Base-by-base conservation (phyloP, 148 eudicot species). In the Limonium bicolor region DNA sequence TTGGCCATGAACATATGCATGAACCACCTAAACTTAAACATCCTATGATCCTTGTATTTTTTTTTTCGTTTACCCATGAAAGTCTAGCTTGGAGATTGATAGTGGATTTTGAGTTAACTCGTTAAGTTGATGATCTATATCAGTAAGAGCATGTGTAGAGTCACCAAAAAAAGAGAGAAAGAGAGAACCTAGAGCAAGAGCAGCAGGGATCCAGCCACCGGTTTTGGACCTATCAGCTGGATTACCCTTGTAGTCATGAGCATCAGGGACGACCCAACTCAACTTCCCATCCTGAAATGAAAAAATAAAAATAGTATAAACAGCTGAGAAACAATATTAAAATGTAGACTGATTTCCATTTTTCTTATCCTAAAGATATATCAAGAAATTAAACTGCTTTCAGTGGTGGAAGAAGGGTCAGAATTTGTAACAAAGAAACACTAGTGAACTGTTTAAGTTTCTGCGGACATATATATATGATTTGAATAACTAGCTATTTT, bases 171-270 rank as follows among this genome's bases (percentile, higher is more conserved):
- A 40, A 22, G 6, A 1, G 4, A 16, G 33, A n/a, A 14, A 15
- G 44, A 32, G 41, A 52, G 11, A 45, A 85, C 95, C 92, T 57
- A 85, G 56, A 22, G 80, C 68, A 21, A 74, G 80, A 15, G 83
- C 78, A 20, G 95, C 92, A 20, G 80, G 68, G 4, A 77, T 48
- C 95, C 95, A 86, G 26, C 95, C 86, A 43, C 95, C 95, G 27
- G 95, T 86, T 53, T 66, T 80, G 1, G 81, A 26, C 61, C 74
- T 67, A 28, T 80, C 78, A 2, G 86, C 92, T 3, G 92, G 86
- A 41, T 28, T 21, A 9, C 86, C 95, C 60, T 74, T 69, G 57
- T 67, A 72, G 60, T 86, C 80, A n/a, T 74, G 60, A 43, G 95
- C 92, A 67, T 72, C 90, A 0, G 64, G 23, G 1, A 67, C 73